These are phyloP conservation scores for Sphagnurus paluster DNA, from an alignment of 1,284 basidiomycete genomes.

Conservation along the genomic window DNA sequence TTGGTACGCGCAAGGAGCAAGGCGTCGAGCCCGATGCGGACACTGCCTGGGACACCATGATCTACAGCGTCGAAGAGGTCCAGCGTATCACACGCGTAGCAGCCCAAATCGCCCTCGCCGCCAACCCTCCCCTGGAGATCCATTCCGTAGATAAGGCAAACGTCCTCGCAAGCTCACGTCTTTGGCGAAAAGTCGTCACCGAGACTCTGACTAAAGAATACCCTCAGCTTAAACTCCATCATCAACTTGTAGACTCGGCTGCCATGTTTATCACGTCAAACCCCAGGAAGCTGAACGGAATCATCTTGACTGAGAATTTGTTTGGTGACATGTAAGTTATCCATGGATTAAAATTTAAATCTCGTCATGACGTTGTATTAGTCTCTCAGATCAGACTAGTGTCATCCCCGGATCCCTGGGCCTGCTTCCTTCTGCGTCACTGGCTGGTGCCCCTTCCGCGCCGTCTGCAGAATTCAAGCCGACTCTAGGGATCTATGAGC, in stretches of 20 bases:
- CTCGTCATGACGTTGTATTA: constrained; percentile 30
- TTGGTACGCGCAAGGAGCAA: constrained; percentile 91
- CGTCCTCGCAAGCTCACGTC: constrained; percentile 91
- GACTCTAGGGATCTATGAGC: constrained; percentile 90
- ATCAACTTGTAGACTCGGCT: constrained; percentile 94
- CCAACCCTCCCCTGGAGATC: constrained; percentile 85
- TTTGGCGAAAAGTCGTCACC: constrained; percentile 93
- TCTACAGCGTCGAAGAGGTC: constrained; percentile 91
- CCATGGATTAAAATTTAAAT: background rate
- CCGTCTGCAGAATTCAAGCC: constrained; percentile 72
- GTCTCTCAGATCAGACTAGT: constrained; percentile 93
- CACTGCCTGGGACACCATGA: constrained; percentile 88
- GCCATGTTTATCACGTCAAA: constrained; percentile 95
- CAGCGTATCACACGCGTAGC: constrained; percentile 96
- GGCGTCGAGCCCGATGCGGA: constrained; percentile 62
- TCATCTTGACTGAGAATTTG: constrained; percentile 92
- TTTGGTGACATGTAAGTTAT: constrained; percentile 90
- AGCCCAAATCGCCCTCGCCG: constrained; percentile 85
- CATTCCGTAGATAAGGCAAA: constrained; percentile 99
- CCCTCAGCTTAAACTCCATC: constrained; percentile 83
- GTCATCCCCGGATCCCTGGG: constrained; percentile 98
- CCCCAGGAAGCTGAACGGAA: constrained; percentile 94
- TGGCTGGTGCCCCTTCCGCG: constrained; percentile 86
- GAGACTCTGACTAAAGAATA: constrained; percentile 84
- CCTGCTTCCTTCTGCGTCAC: constrained; percentile 92